Percentiles rank a stretch among this genome's conserved stretches.
phyloP scores from a whole-genome alignment of 2,329 filamentous ascomycete species.

The Colletotrichum camelliae region DNA sequence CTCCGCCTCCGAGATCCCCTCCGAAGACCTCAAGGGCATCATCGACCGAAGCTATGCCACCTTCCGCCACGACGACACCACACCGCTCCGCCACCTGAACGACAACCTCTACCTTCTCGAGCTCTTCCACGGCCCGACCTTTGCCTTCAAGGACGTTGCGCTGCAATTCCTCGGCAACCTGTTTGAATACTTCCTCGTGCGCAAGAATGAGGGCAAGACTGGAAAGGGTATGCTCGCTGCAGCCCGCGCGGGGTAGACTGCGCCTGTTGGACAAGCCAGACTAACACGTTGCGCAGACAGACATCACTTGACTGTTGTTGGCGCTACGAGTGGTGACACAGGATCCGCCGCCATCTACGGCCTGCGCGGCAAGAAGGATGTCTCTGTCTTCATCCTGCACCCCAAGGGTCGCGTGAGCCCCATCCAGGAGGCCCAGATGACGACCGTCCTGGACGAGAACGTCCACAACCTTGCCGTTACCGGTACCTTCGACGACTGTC shows the following conservation, averaged over 20 bases:
- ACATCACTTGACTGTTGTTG: conserved; percentile 85
- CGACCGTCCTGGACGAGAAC: conserved; percentile 86
- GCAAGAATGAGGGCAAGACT: conserved; percentile 73
- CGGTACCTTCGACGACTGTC: conserved; percentile 95
- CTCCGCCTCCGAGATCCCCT: conserved; percentile 80
- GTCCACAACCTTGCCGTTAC: conserved; percentile 91
- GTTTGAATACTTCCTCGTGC: conserved; percentile 84
- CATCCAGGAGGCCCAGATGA: conserved; percentile 97
- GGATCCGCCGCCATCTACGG: conserved; percentile 97
- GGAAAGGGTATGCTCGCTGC: conserved; percentile 49
- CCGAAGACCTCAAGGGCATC: conserved; percentile 80
- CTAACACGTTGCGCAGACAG: conserved; percentile 53
- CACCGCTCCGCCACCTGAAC: conserved; percentile 80
- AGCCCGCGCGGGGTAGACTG: background rate
- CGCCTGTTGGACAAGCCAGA: background rate
- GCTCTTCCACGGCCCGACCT: conserved; percentile 95
- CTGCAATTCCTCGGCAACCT: conserved; percentile 96
- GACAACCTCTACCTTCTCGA: conserved; percentile 86
- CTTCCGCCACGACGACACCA: conserved; percentile 80
- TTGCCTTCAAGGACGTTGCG: conserved; percentile 91
- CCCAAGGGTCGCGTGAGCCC: conserved; percentile 90
- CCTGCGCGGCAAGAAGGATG: conserved; percentile 92
- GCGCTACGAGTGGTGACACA: conserved; percentile 86
- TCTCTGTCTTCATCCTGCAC: conserved; percentile 93
- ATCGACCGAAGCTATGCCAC: conserved; percentile 87